Evolutionary conservation across 345 rosid species (phyloP).

Genomic region (Angophora floribunda): DNA sequence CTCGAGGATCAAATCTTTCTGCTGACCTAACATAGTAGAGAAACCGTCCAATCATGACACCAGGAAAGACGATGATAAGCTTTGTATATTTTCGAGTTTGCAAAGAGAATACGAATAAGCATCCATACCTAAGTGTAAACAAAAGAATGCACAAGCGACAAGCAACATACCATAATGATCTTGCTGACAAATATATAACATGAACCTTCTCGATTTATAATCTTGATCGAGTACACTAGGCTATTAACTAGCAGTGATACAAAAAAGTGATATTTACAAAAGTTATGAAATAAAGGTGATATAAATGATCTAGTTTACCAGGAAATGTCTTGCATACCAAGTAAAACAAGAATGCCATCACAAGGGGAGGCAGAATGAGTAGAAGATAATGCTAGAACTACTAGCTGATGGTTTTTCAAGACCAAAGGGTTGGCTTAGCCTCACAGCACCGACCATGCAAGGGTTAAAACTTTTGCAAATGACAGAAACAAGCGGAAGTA

Average conservation of each 20-base stretch:
- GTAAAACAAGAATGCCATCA: neutral
- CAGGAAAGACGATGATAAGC: neutral
- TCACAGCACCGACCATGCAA: neutral
- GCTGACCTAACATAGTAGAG: constrained; percentile 10
- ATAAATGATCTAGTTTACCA: neutral
- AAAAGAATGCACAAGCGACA: neutral
- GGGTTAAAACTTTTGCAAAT: neutral
- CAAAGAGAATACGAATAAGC: neutral
- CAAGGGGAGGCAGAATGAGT: neutral
- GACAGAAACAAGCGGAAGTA: neutral
- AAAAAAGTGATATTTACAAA: neutral
- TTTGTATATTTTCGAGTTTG: neutral
- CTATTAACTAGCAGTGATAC: neutral
- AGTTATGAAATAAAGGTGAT: neutral
- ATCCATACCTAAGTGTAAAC: neutral
- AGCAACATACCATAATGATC: neutral
- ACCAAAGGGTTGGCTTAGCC: neutral
- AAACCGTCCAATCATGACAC: neutral
- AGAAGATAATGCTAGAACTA: neutral
- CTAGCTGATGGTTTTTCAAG: neutral
- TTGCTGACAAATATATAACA: neutral
- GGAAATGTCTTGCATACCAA: neutral
- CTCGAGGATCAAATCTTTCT: constrained; percentile 36
- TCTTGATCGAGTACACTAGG: neutral
- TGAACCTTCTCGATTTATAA: neutral